These are phyloP conservation scores for Trichoderma koningii DNA, from an alignment of 2,329 filamentous ascomycete genomes.

Conservation along the genomic window DNA sequence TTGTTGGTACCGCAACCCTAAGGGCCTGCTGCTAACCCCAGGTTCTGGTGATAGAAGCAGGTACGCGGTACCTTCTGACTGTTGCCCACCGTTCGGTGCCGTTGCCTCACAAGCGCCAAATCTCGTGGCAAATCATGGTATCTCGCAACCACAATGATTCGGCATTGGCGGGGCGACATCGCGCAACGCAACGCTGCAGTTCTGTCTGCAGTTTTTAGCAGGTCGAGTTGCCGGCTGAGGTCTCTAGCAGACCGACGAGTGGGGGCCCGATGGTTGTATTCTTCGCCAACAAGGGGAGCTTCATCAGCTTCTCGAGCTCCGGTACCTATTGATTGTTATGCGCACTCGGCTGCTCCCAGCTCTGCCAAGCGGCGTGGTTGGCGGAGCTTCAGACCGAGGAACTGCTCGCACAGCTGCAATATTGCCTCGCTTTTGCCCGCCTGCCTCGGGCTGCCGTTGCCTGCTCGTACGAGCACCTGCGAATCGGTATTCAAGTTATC, in stretches of 20 bases:
- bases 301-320: constrained; percentile 25
- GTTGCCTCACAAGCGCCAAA: constrained; percentile 19
- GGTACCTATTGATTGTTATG: not conserved
- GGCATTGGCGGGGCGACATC: constrained; percentile 24
- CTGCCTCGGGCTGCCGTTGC: not conserved
- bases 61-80: not conserved
- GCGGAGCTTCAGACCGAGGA: constrained; percentile 5
- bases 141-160: constrained; percentile 27
- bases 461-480: constrained; percentile 5
- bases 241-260: constrained; percentile 20
- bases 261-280: constrained; percentile 3
- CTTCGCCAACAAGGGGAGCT: constrained; percentile 21
- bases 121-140: constrained; percentile 27
- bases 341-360: not conserved
- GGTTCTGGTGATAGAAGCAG: constrained; percentile 12
- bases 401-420: not conserved
- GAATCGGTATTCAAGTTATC: not conserved
- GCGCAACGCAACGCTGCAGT: constrained; percentile 20
- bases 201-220: constrained; percentile 10
- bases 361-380: constrained; percentile 5
- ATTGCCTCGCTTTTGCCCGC: not conserved
- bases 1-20: constrained; percentile 10
- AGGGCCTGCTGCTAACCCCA: not conserved
- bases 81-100: constrained; percentile 6
- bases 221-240: constrained; percentile 13